These are phyloP conservation scores for Pythium folliculosum DNA, from an alignment of 352 stramenopile species.

Conservation along the genomic window DNA sequence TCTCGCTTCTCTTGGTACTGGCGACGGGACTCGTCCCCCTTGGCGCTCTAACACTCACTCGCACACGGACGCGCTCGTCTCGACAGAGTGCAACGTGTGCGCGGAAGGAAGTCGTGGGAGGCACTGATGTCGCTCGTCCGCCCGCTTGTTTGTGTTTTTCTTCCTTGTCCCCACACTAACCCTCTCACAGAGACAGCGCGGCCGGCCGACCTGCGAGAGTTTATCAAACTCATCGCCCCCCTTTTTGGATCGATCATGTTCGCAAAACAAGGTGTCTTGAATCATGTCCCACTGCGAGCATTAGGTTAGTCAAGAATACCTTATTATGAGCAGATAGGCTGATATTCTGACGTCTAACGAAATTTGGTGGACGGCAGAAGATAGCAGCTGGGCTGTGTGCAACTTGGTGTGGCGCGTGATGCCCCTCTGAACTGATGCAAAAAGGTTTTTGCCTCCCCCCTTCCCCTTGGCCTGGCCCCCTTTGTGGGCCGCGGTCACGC, in stretches of 20 bases:
- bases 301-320: neutral
- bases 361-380: conserved; percentile 12
- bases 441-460: neutral
- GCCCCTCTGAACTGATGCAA: conserved; percentile 20
- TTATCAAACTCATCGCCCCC: conserved; percentile 27
- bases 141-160: conserved; percentile 32
- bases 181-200: conserved; percentile 33
- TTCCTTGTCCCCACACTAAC: conserved; percentile 37
- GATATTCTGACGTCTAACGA: neutral
- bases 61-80: neutral
- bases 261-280: conserved; percentile 23
- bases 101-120: neutral
- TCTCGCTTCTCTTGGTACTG: neutral
- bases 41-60: neutral
- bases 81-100: conserved; percentile 10
- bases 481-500: neutral
- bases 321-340: neutral
- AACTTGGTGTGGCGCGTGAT: conserved; percentile 26
- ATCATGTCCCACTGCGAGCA: neutral
- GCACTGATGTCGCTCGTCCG: conserved; percentile 16
- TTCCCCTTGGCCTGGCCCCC: neutral
- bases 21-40: neutral
- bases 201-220: conserved; percentile 21
- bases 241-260: neutral
- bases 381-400: conserved; percentile 30